phyloP scores from a whole-genome alignment of 202 grass and related monocot species.

The Schoenoplectus triqueter region DNA sequence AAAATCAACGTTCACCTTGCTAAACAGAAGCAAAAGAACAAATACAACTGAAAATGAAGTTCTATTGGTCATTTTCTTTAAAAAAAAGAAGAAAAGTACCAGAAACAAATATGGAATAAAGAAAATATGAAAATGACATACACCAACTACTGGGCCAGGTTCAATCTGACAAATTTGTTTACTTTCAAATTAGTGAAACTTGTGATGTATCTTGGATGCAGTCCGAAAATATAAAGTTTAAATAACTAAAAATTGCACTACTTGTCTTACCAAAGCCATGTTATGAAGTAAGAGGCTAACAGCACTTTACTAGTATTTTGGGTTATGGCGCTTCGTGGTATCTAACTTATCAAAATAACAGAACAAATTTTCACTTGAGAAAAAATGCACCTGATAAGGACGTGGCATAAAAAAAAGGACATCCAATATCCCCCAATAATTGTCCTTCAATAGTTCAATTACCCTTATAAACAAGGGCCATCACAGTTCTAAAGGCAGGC shows the following conservation, averaged over 20 bases:
- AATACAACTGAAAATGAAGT: conserved; percentile 5
- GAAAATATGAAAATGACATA: conserved; percentile 5
- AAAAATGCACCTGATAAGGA: not conserved
- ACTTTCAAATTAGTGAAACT: not conserved
- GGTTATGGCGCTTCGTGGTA: not conserved
- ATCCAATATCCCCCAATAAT: not conserved
- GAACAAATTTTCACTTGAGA: no score
- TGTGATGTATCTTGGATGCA: not conserved
- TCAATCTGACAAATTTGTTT: not conserved
- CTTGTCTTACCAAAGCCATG: conserved; percentile 3
- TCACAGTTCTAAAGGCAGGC: not conserved
- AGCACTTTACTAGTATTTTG: not conserved
- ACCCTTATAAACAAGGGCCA: not conserved
- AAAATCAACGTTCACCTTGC: not conserved
- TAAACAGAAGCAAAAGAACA: conserved; percentile 5
- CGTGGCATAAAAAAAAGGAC: not conserved
- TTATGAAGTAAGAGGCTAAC: not conserved
- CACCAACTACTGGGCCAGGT: not conserved
- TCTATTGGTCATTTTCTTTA: not conserved
- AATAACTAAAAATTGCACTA: not conserved
- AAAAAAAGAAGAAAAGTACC: not conserved
- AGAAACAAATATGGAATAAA: not conserved
- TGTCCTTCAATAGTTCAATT: not conserved
- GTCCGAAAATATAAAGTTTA: not conserved
- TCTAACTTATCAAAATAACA: conserved; percentile 8